Evolutionary conservation across 2,329 filamentous ascomycete genomes (phyloP), one percentile per base, ranked within the genome.

Genomic region (Fusarium continuum): DNA sequence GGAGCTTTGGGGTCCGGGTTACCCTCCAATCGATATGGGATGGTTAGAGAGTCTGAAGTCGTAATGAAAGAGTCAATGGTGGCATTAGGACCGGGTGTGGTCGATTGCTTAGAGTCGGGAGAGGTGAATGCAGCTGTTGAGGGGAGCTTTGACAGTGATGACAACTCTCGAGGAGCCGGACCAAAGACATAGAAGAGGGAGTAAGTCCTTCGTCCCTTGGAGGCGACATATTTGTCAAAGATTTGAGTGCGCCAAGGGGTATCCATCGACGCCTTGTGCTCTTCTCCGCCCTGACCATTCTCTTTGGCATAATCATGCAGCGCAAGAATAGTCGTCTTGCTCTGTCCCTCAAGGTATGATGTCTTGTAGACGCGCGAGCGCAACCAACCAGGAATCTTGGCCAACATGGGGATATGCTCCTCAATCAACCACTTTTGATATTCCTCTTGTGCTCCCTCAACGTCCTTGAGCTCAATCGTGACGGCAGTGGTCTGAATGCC

Each of bases 141-240:
- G 4, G 82, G 79, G 5, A 85, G 77, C 2, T 75, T 75, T 1
- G 84, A 79, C 2, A 92, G 76, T 6, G 84, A 82, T 1, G 80
- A 69, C 4, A 94, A 80, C 65, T 94, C 89, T 20, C 91, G 83
- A 0, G 91, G 87, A 0, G 85, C 91, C 0, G 90, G 84, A 0
- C 91, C 91, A 70, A 96, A 96, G 10, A 89, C 88, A 75, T 95
- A 93, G 74, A 91, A 91, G 61, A 93, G 85, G 28, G 85, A 80
- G 76, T 91, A 95, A 0, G 82, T 81, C 16, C 90, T 82, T 38
- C 86, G 81, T 10, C 77, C 80, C 69, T 85, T 85, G 40, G 79
- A 75, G 19, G 80, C 82, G 10, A 91, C 83, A 13, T 86, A 82
- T 28, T 87, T 84, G 17, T 77, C 75, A 67, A 85, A 84, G 29